Evolutionary conservation across 148 eudicot species (phyloP).

Genomic region (Drosera capensis): DNA sequence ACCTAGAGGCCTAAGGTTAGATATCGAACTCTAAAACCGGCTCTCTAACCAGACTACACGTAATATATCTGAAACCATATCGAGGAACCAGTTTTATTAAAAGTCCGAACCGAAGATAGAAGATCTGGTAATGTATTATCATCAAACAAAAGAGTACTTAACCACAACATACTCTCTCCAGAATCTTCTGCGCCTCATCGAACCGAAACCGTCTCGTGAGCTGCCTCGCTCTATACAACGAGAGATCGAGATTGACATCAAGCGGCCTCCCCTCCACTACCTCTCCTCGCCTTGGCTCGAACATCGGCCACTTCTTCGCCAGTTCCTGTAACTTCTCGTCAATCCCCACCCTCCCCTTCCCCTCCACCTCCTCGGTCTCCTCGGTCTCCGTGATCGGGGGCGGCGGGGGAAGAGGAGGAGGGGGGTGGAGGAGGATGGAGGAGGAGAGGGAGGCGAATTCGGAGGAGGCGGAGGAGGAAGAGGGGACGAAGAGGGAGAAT

Average conservation of each 20-base stretch:
- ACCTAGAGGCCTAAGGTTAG: too few species aligned
- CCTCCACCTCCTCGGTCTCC: constrained; percentile 7
- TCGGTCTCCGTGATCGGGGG: too few species aligned
- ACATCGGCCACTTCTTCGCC: constrained; percentile 67
- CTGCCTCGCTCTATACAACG: constrained; percentile 62
- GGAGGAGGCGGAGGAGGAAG: too few species aligned
- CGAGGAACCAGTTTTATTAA: too few species aligned
- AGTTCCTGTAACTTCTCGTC: constrained; percentile 44
- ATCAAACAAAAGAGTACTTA: not conserved
- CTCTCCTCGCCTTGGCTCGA: constrained; percentile 57
- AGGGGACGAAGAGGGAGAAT: too few species aligned
- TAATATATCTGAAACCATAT: too few species aligned
- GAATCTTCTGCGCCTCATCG: constrained; percentile 50
- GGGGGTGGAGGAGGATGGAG: too few species aligned
- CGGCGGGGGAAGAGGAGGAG: too few species aligned
- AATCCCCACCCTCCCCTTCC: constrained; percentile 13
- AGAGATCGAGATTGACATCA: constrained; percentile 66
- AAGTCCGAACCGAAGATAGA: not conserved
- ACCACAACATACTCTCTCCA: constrained; percentile 41
- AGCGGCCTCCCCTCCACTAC: constrained; percentile 33
- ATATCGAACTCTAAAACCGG: too few species aligned
- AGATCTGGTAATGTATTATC: not conserved
- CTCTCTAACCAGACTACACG: too few species aligned
- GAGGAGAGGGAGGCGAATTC: too few species aligned
- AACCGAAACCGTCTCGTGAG: constrained; percentile 42